Base-by-base conservation (phyloP, 805 yeast genomes). In the Candida koratica region DNA sequence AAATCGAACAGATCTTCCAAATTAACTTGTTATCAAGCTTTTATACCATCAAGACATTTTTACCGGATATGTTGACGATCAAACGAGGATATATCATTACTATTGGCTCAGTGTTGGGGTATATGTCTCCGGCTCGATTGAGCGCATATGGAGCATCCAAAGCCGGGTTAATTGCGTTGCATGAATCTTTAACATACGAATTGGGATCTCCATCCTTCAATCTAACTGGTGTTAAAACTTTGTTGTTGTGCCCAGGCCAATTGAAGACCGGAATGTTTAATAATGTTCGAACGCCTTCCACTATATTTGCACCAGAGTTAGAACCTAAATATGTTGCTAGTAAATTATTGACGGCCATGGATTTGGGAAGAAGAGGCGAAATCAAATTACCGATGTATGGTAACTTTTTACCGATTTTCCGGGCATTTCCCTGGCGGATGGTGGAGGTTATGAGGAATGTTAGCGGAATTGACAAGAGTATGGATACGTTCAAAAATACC, bases 141-240 rank as follows among this genome's bases (percentile, higher is more conserved):
- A 80, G 81, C 29, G 84, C 84, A 0, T 90, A 90, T 52, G 96
- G 96, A 0, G 96, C 97, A 0, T 75, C 95, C 11, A 90, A 90
- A 55, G 81, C 95, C 0, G 97, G 94, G 0, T 58, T 86, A 18
- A 76, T 90, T 35, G 88, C 90, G 0, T 60, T 88, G 27, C 97
- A 89, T 54, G 95, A 85, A 53, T 79, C 90, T 1, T 60, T 90
- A 23, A 75, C 84, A 0, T 77, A 76, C 49, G 93, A 84, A 55
- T 52, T 84, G 18, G 80, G 82, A 0, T 68, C 74, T 0, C 73
- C 77, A 0, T 58, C 69, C 5, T 52, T 69, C 23, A 62, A 59
- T 34, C 55, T 59, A 2, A 53, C 60, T 4, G 80, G 84, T 6
- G 74, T 90, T 12, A 79, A 79, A 46, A 81, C 95, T 0, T 60